Evolutionary conservation across 192 early-diverging fungal genomes (phyloP).

Genomic region (Entomortierella parvispora): DNA sequence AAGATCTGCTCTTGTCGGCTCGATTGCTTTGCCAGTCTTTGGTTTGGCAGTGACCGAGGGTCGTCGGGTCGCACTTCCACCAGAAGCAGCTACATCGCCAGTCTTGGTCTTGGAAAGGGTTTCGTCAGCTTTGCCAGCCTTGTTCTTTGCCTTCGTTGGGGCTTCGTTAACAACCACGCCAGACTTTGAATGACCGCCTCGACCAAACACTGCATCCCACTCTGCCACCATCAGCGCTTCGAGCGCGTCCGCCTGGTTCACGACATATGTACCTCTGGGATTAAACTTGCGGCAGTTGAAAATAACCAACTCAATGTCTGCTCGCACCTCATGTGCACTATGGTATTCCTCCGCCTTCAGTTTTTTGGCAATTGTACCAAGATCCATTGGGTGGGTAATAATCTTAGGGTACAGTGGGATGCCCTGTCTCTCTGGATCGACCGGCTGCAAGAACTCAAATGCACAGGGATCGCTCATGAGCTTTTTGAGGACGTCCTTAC

Average conservation of each 20-base stretch:
- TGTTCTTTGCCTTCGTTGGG: slow-evolving; percentile 27
- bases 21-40: slow-evolving; percentile 26
- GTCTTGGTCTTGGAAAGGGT: slow-evolving; percentile 2
- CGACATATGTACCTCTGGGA: slow-evolving; percentile 57
- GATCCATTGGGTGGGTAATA: slow-evolving; percentile 79
- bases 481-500: slow-evolving; percentile 51
- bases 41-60: slow-evolving; percentile 23
- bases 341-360: slow-evolving; percentile 66
- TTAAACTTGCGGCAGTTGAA: slow-evolving; percentile 77
- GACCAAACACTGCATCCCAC: slow-evolving; percentile 55
- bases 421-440: slow-evolving; percentile 64
- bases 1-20: slow-evolving; percentile 28
- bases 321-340: slow-evolving; percentile 56
- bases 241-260: slow-evolving; percentile 61
- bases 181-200: too few relatives aligned
- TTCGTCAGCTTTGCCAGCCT: slow-evolving; percentile 12
- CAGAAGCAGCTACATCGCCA: neutral
- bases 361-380: slow-evolving; percentile 70
- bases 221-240: slow-evolving; percentile 52
- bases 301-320: slow-evolving; percentile 69
- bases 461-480: slow-evolving; percentile 66
- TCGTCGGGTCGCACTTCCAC: slow-evolving; percentile 6
- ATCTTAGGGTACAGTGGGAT: slow-evolving; percentile 72
- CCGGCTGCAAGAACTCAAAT: slow-evolving; percentile 72
- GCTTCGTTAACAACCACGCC: too few relatives aligned